Evolutionary conservation across 257 asterid genomes (phyloP).

Genomic region (Knoxia roxburghii): DNA sequence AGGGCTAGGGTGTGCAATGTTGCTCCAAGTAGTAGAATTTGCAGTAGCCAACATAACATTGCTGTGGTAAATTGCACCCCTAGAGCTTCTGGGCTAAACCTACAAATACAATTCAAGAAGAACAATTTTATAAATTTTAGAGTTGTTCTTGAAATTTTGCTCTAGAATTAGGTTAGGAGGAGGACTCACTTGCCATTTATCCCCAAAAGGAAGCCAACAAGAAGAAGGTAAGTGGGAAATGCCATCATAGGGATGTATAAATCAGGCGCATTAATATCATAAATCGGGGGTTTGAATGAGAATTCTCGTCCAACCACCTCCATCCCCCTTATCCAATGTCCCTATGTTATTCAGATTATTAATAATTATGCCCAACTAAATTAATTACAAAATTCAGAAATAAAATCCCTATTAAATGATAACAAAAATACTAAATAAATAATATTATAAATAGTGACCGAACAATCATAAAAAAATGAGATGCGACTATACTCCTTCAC

Average conservation of each 20-base stretch:
- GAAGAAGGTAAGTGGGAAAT: constrained; percentile 5
- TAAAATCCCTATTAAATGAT: no score
- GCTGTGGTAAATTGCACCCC: constrained; percentile 19
- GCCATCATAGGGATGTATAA: constrained; percentile 21
- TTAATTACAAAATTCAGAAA: no score
- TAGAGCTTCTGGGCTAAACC: constrained; percentile 30
- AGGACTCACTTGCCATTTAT: constrained; percentile 6
- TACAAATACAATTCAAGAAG: not conserved
- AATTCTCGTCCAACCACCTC: constrained; percentile 10
- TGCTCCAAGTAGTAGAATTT: constrained; percentile 15
- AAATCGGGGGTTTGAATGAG: constrained; percentile 7
- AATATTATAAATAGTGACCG: no score
- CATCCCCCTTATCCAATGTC: constrained; percentile 16
- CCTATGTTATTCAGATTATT: no score
- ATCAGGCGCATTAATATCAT: constrained; percentile 19
- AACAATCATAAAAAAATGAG: no score
- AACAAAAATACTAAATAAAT: no score
- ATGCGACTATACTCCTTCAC: no score
- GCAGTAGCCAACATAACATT: constrained; percentile 25
- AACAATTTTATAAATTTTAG: not conserved
- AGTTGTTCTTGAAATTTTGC: no score
- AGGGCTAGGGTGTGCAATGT: constrained; percentile 17
- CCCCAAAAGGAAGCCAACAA: constrained; percentile 8
- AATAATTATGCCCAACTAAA: no score
- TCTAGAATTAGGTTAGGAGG: no score